phyloP scores from a whole-genome alignment of 306 rosid species.

The Vicia sativa region DNA sequence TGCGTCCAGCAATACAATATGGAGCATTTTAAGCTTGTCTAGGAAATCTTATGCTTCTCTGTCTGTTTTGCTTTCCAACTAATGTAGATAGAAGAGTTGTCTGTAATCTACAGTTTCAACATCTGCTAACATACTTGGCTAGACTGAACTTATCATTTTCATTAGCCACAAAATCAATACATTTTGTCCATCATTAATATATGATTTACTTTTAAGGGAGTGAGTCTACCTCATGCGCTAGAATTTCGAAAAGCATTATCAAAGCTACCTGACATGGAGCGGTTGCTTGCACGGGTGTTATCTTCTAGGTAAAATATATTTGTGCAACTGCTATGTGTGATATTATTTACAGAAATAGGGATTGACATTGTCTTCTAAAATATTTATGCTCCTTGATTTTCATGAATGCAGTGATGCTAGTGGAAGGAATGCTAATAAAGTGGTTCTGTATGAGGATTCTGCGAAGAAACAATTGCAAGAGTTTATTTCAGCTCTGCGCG shows the following conservation, averaged over 20 bases:
- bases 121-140: constrained; percentile 17
- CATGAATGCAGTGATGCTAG: constrained; percentile 69
- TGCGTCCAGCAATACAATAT: constrained; percentile 4
- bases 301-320: constrained; percentile 60
- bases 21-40: constrained; percentile 14
- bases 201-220: constrained; percentile 64
- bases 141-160: constrained; percentile 14
- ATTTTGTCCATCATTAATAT: constrained; percentile 26
- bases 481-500: constrained; percentile 75
- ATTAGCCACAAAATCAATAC: not conserved
- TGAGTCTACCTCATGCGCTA: constrained; percentile 66
- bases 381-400: constrained; percentile 40
- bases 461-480: constrained; percentile 83
- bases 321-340: constrained; percentile 15
- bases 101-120: constrained; percentile 7
- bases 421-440: constrained; percentile 87
- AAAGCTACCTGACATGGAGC: constrained; percentile 82
- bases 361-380: constrained; percentile 20
- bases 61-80: constrained; percentile 28
- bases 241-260: constrained; percentile 71
- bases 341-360: constrained; percentile 18
- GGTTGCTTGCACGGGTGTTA: constrained; percentile 81
- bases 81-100: not conserved
- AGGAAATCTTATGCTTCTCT: constrained; percentile 25
- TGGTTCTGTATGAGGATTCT: constrained; percentile 87